Percentiles rank a stretch among this genome's conserved stretches.
These are phyloP conservation scores for Lipomyces starkeyi DNA, from an alignment of 805 yeast species.

Conservation along the genomic window DNA sequence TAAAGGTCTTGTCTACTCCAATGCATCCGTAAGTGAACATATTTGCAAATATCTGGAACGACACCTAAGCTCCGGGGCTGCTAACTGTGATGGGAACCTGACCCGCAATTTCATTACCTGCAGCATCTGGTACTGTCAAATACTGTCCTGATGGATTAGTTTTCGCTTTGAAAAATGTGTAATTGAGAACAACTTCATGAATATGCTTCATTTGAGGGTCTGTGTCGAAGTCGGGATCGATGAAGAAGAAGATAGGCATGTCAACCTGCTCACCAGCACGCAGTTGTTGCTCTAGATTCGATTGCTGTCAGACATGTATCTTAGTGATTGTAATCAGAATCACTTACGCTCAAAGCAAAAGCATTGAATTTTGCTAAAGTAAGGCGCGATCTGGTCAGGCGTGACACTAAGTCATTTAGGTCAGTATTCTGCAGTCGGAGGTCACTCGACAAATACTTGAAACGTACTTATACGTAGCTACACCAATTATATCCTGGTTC, in stretches of 20 bases:
- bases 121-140: slow-evolving; percentile 1
- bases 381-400: slow-evolving; percentile 95
- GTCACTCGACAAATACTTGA: not conserved
- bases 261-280: slow-evolving; percentile 97
- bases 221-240: slow-evolving; percentile 92
- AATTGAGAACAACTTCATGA: slow-evolving; percentile 87
- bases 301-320: not conserved
- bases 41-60: slow-evolving; percentile 5
- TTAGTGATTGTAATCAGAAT: not conserved
- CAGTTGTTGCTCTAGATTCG: slow-evolving; percentile 72
- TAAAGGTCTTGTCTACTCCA: not conserved
- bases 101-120: not conserved
- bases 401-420: slow-evolving; percentile 63
- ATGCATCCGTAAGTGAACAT: not conserved
- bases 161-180: slow-evolving; percentile 73
- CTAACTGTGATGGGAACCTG: slow-evolving; percentile 8
- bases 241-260: slow-evolving; percentile 97
- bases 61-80: not conserved
- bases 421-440: not conserved
- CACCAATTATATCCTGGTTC: slow-evolving; percentile 90
- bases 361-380: slow-evolving; percentile 96
- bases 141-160: slow-evolving; percentile 14
- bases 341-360: slow-evolving; percentile 78
- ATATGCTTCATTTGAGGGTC: slow-evolving; percentile 90
- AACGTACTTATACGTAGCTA: slow-evolving; percentile 78